phyloP scores from a whole-genome alignment of 208 protist species.

The Wallacemonas sp. region DNA sequence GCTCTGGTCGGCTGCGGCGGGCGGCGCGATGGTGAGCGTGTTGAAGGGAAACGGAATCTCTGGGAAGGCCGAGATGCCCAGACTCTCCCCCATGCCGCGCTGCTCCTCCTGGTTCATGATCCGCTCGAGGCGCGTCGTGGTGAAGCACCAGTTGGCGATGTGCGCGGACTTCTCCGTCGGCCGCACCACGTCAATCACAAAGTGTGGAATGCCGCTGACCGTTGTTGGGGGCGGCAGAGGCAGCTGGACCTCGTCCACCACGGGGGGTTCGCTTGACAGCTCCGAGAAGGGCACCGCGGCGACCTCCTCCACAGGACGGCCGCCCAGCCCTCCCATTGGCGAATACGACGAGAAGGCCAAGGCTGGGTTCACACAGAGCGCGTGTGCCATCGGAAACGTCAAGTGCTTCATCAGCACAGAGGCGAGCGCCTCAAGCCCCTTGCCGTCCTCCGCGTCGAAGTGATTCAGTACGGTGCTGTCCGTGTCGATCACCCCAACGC shows the following conservation, averaged over 20 bases:
- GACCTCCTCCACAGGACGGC: background rate
- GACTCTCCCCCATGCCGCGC: conserved; percentile 33
- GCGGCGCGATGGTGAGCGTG: conserved; percentile 43
- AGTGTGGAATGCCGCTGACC: conserved; percentile 36
- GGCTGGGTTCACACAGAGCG: conserved; percentile 47
- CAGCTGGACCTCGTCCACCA: conserved; percentile 10
- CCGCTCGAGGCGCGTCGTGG: conserved; percentile 48
- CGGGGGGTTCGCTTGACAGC: background rate
- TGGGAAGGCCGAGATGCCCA: conserved; percentile 59
- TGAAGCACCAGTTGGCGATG: conserved; percentile 62
- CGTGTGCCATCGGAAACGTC: conserved; percentile 62
- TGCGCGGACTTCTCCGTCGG: conserved; percentile 28
- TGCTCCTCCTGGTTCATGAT: conserved; percentile 72
- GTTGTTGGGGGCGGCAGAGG: conserved; percentile 13
- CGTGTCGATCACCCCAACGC: conserved; percentile 84
- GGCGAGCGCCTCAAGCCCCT: conserved; percentile 59
- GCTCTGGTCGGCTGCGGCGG: background rate
- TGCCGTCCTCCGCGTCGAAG: conserved; percentile 73
- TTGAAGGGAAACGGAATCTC: conserved; percentile 78
- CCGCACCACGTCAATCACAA: conserved; percentile 35
- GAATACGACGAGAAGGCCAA: conserved; percentile 28
- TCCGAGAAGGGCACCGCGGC: conserved; percentile 4
- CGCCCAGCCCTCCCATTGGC: conserved; percentile 6
- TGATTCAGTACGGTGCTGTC: conserved; percentile 60
- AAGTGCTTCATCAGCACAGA: conserved; percentile 52